phyloP scores from a whole-genome alignment of 2,329 filamentous ascomycete species.

The Cladosporium sp. region DNA sequence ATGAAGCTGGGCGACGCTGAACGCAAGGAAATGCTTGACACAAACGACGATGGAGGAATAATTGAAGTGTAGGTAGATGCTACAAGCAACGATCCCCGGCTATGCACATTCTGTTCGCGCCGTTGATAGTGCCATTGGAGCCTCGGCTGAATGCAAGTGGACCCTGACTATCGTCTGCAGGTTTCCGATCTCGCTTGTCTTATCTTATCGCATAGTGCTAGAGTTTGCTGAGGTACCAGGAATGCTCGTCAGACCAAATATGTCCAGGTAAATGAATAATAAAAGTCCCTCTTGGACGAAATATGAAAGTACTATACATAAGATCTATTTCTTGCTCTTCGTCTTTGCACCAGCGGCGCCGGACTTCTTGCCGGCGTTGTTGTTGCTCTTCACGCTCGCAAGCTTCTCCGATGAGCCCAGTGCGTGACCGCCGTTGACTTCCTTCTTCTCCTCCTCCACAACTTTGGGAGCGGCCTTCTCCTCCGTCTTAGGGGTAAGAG shows the following conservation, averaged over 20 bases:
- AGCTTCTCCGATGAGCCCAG: constrained; percentile 1
- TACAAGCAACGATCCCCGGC: too few relatives aligned
- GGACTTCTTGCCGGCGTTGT: constrained; percentile 10
- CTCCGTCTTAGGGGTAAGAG: constrained; percentile 9
- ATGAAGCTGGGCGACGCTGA: neutral
- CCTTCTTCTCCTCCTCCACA: constrained; percentile 2
- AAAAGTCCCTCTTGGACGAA: neutral
- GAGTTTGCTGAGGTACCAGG: neutral
- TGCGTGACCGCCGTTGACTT: constrained; percentile 2
- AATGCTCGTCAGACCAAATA: neutral
- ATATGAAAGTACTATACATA: neutral
- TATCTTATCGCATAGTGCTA: neutral
- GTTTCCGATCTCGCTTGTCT: too few relatives aligned
- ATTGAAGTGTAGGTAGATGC: too few relatives aligned
- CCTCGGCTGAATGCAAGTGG: neutral
- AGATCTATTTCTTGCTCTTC: constrained; percentile 11
- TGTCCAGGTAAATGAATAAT: neutral
- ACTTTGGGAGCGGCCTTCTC: neutral
- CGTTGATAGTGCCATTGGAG: neutral
- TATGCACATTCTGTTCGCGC: too few relatives aligned
- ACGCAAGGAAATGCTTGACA: neutral
- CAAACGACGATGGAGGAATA: too few relatives aligned
- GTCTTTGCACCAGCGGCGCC: constrained; percentile 9
- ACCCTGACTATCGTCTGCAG: neutral
- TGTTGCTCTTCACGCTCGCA: constrained; percentile 3